These are phyloP conservation scores for Hypoxylon sp. DNA, from an alignment of 2,329 filamentous ascomycete species.

Conservation along the genomic window DNA sequence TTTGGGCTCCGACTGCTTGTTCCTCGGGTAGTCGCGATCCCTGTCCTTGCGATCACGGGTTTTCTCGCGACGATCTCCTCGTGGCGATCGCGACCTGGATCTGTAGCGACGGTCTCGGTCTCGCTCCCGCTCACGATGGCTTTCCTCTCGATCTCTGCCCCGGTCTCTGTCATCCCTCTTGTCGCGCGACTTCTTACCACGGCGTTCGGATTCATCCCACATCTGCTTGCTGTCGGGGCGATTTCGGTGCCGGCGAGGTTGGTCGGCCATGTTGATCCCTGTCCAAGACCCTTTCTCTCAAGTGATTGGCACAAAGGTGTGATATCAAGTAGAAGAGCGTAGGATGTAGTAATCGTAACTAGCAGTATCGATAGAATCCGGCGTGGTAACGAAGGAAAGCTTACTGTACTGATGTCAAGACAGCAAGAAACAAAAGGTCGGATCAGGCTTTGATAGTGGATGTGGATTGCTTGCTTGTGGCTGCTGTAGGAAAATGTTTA, in stretches of 20 bases:
- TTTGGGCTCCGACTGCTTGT: constrained; percentile 35
- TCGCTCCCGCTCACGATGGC: constrained; percentile 43
- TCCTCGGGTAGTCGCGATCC: constrained; percentile 49
- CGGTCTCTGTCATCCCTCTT: constrained; percentile 43
- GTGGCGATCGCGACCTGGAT: constrained; percentile 39
- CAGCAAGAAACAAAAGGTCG: background rate
- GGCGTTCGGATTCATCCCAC: constrained; percentile 64
- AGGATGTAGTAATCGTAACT: background rate
- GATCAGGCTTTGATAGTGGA: constrained; percentile 25
- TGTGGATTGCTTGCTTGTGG: no score
- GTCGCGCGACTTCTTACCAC: constrained; percentile 41
- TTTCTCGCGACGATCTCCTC: constrained; percentile 43
- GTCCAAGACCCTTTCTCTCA: background rate
- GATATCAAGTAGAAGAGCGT: constrained; percentile 5
- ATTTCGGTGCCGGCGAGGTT: constrained; percentile 52
- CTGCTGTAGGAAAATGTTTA: constrained; percentile 27
- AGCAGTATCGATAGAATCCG: background rate
- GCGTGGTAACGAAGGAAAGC: background rate
- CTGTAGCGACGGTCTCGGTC: constrained; percentile 28
- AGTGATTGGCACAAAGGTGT: background rate
- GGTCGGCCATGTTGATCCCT: constrained; percentile 56
- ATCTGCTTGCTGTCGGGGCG: constrained; percentile 66
- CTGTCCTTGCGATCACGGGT: constrained; percentile 50
- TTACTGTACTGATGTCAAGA: background rate
- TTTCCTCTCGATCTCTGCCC: constrained; percentile 43